These are phyloP conservation scores for Entomortierella lignicola DNA, from an alignment of 192 early-diverging fungal genomes.

Conservation along the genomic window DNA sequence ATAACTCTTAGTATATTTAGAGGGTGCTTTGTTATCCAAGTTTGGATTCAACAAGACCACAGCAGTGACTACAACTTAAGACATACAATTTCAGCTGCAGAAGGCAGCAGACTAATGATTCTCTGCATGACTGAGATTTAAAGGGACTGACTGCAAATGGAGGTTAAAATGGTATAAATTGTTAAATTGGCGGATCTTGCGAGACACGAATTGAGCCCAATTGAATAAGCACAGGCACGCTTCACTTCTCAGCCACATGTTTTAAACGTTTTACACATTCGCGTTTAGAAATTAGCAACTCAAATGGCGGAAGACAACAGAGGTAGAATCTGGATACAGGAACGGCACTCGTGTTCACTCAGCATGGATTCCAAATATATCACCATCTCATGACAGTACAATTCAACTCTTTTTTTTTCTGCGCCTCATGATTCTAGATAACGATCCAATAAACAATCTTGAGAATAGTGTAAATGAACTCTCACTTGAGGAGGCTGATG, in stretches of 20 bases:
- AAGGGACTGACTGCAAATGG: background rate
- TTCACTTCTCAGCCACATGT: background rate
- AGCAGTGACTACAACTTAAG: background rate
- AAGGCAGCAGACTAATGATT: constrained; percentile 63
- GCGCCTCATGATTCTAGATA: background rate
- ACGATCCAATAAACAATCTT: background rate
- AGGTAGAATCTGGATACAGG: constrained; percentile 7
- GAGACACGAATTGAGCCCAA: background rate
- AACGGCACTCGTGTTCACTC: background rate
- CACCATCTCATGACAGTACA: background rate
- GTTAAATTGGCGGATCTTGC: too few relatives aligned
- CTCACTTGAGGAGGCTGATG: constrained; percentile 32
- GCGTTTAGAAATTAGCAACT: too few relatives aligned
- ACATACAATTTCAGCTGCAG: constrained; percentile 64
- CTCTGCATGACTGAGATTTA: constrained; percentile 19
- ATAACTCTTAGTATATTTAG: too few relatives aligned
- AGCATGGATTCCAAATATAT: background rate
- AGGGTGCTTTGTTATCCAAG: too few relatives aligned
- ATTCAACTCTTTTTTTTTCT: background rate
- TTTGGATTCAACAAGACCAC: background rate
- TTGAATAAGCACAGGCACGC: background rate
- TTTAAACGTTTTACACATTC: too few relatives aligned
- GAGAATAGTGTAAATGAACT: constrained; percentile 9
- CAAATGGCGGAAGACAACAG: constrained; percentile 13
- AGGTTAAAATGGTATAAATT: too few relatives aligned